A percentile compares a stretch with the other conserved stretches of the same genome.
Conservation (phyloP, 768 basidiomycete genomes). For the Kwoniella heveanensis region DNA sequence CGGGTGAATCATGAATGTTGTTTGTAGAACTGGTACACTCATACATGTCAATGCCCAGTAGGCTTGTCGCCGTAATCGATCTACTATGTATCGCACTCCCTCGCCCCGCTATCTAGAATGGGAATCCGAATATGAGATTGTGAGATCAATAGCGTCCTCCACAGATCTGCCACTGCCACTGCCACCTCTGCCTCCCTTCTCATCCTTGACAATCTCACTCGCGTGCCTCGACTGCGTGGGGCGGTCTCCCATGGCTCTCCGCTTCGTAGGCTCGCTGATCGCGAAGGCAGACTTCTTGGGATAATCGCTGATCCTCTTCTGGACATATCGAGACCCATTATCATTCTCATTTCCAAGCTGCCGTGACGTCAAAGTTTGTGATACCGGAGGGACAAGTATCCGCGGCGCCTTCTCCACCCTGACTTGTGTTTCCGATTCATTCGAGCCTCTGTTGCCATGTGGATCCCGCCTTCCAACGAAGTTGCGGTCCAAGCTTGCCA, state of each 20-base stretch:
- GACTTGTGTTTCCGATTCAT: too few species aligned
- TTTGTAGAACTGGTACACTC: too few species aligned
- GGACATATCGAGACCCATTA: not conserved
- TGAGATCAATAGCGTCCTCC: conserved; percentile 16
- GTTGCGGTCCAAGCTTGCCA: not conserved
- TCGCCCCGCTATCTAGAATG: too few species aligned
- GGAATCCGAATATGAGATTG: conserved; percentile 12
- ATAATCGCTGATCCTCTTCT: not conserved
- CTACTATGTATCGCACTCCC: too few species aligned
- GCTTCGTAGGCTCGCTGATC: not conserved
- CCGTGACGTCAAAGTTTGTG: too few species aligned
- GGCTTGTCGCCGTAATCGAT: too few species aligned
- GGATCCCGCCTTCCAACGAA: too few species aligned
- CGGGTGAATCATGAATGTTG: too few species aligned
- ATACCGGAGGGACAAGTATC: too few species aligned
- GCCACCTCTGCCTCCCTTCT: not conserved
- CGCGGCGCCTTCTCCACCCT: too few species aligned
- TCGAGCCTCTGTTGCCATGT: too few species aligned
- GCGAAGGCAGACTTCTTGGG: not conserved
- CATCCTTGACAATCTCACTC: not conserved
- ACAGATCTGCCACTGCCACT: conserved; percentile 1
- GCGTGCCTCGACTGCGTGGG: not conserved
- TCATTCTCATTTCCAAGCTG: not conserved
- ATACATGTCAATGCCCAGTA: too few species aligned
- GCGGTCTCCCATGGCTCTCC: not conserved